Evolutionary conservation across 106 monocot genomes (phyloP).

Genomic region (Vanilla planifolia): DNA sequence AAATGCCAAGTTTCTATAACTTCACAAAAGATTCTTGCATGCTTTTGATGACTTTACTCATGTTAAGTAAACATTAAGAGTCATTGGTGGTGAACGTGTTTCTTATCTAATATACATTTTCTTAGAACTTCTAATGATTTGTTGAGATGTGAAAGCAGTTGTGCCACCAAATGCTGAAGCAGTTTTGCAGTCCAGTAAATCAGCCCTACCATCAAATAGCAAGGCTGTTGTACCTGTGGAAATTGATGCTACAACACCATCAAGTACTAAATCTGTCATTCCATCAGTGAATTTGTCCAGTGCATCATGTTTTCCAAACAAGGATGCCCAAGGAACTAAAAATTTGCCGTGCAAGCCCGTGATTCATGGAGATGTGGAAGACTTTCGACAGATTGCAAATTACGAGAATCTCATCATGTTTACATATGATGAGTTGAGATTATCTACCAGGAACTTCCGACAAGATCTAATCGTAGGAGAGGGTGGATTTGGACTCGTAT

Average conservation of each 20-base stretch:
- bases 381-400: constrained; percentile 39
- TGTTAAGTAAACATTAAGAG: too few relatives aligned
- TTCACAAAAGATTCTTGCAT: too few relatives aligned
- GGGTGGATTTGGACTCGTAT: constrained; percentile 91
- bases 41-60: too few relatives aligned
- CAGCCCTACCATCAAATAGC: background rate
- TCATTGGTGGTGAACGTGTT: too few relatives aligned
- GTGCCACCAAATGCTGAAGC: too few relatives aligned
- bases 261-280: background rate
- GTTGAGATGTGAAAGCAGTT: too few relatives aligned
- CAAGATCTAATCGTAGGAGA: constrained; percentile 71
- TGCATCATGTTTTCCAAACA: background rate
- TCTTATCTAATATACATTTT: too few relatives aligned
- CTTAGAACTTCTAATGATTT: too few relatives aligned
- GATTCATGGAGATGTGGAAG: constrained; percentile 31
- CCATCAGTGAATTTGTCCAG: constrained; percentile 1
- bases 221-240: background rate
- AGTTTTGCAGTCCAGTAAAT: too few relatives aligned
- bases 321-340: background rate
- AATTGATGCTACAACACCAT: background rate
- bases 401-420: constrained; percentile 57
- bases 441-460: constrained; percentile 75
- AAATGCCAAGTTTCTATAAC: too few relatives aligned
- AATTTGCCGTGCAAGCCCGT: background rate
- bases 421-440: constrained; percentile 64